Evolutionary conservation across 2,329 filamentous ascomycete species (phyloP).

Genomic region (Acephala macrosclerotiorum): DNA sequence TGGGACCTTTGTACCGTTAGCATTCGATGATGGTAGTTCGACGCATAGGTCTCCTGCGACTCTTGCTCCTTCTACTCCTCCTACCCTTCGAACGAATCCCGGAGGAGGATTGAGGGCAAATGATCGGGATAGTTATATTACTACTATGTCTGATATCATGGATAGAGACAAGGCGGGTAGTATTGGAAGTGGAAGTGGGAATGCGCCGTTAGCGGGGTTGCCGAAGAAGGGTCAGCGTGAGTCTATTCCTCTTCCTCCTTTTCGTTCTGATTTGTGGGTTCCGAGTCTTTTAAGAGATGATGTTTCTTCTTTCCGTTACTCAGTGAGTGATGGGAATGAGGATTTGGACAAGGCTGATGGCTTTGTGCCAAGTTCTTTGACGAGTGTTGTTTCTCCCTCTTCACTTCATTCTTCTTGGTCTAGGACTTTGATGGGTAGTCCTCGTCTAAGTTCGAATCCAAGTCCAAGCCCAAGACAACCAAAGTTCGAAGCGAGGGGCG

Average conservation of each 20-base stretch:
- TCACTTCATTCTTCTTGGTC: too few species aligned
- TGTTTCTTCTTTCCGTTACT: background rate
- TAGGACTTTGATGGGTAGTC: background rate
- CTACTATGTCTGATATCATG: constrained; percentile 63
- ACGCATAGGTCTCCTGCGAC: background rate
- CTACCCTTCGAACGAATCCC: too few species aligned
- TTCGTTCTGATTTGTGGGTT: background rate
- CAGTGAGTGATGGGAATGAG: too few species aligned
- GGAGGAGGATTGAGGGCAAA: constrained; percentile 6
- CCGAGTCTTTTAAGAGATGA: background rate
- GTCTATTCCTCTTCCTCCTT: constrained; percentile 18
- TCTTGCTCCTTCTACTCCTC: too few species aligned
- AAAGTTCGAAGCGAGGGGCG: background rate
- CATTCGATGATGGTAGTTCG: background rate
- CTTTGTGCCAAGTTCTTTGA: background rate
- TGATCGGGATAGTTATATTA: constrained; percentile 36
- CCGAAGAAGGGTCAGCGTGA: constrained; percentile 43
- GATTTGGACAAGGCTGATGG: background rate
- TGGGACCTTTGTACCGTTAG: background rate
- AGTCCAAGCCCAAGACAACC: too few species aligned
- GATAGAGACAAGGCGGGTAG: constrained; percentile 42
- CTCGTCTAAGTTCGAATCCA: background rate
- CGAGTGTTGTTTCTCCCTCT: background rate
- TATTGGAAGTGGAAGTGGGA: background rate
- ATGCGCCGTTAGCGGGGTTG: constrained; percentile 43